Evolutionary conservation across 2,329 filamentous ascomycete species (phyloP).

Genomic region (Waltergamsia citrina): DNA sequence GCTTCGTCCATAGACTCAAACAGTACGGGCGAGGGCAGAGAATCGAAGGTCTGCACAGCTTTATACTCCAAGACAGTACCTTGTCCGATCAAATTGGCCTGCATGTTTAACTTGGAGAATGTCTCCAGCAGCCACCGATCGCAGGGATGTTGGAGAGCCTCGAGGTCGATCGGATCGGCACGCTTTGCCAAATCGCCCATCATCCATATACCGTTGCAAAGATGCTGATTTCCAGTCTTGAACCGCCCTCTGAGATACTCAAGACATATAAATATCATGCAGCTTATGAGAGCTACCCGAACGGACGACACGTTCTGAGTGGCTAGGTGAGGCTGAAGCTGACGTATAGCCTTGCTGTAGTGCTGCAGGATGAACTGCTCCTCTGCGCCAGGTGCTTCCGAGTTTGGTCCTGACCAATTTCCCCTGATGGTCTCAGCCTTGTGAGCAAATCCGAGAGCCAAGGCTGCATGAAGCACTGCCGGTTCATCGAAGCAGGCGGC

Average conservation of each 20-base stretch:
- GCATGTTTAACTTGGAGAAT: slow-evolving; percentile 3
- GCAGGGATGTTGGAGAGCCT: neutral
- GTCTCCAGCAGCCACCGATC: slow-evolving; percentile 2
- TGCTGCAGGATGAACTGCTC: slow-evolving; percentile 17
- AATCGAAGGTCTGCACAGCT: neutral
- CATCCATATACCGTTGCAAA: slow-evolving; percentile 18
- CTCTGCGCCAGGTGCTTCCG: neutral
- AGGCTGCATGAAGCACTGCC: slow-evolving; percentile 28
- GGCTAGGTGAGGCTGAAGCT: slow-evolving; percentile 17
- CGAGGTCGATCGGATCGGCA: neutral
- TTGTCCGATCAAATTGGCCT: slow-evolving; percentile 2
- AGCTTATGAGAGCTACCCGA: slow-evolving; percentile 27
- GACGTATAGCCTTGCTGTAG: slow-evolving; percentile 27
- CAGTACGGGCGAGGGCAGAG: neutral
- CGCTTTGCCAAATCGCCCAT: slow-evolving; percentile 6
- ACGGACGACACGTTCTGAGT: slow-evolving; percentile 15
- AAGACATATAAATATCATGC: slow-evolving; percentile 27
- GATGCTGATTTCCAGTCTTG: slow-evolving; percentile 15
- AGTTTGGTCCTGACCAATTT: neutral
- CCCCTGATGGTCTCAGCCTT: slow-evolving; percentile 9
- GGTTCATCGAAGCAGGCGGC: slow-evolving; percentile 26
- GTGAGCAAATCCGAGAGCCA: slow-evolving; percentile 28
- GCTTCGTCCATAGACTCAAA: neutral
- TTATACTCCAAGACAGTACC: neutral
- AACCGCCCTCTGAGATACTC: slow-evolving; percentile 25